Conservation (phyloP, 2,329 filamentous ascomycete genomes). For the Aspergillus awamori region DNA sequence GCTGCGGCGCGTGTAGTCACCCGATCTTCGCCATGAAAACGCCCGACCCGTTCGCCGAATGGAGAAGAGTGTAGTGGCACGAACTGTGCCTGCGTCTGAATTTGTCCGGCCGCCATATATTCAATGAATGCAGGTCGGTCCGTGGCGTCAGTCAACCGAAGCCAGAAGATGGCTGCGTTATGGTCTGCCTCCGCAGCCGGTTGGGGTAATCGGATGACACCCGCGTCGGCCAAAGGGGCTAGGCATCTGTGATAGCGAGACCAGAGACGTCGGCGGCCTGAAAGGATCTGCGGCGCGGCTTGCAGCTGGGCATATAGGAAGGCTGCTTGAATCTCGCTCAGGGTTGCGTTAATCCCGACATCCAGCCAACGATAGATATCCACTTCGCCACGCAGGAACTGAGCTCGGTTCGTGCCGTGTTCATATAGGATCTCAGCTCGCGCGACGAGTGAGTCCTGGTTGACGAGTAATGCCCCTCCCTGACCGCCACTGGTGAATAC, state of each 20-base stretch:
- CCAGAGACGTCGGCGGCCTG: constrained; percentile 12
- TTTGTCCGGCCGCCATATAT: background rate
- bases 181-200: constrained; percentile 1
- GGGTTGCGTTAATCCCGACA: constrained; percentile 11
- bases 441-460: constrained; percentile 11
- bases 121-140: background rate
- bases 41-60: background rate
- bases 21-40: constrained; percentile 4
- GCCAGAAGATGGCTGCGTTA: constrained; percentile 12
- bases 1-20: background rate
- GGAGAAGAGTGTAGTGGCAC: constrained; percentile 11
- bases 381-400: constrained; percentile 17
- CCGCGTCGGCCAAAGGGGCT: background rate
- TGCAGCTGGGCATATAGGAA: constrained; percentile 19
- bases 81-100: constrained; percentile 11
- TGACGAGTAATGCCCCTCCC: constrained; percentile 20
- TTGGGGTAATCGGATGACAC: background rate
- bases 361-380: constrained; percentile 17
- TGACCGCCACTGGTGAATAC: constrained; percentile 20
- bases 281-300: constrained; percentile 9
- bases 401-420: constrained; percentile 15
- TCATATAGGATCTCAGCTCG: constrained; percentile 15
- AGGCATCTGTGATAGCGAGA: constrained; percentile 6
- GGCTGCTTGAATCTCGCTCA: constrained; percentile 19
- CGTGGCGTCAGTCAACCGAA: background rate